These are phyloP conservation scores for Lobosporangium transversale DNA, from an alignment of 192 early-diverging fungal genomes.

Conservation along the genomic window DNA sequence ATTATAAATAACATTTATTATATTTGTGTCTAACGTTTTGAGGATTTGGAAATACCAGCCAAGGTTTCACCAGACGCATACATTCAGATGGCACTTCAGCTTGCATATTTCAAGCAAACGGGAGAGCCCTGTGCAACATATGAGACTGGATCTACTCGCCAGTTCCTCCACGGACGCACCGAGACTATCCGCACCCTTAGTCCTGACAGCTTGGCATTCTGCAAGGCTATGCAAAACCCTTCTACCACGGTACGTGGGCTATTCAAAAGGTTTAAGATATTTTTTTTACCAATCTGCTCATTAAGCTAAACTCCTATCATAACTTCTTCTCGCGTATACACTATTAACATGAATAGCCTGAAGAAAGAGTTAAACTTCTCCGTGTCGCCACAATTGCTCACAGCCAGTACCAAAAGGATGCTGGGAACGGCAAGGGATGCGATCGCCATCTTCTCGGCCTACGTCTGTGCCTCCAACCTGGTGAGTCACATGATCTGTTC, in stretches of 20 bases:
- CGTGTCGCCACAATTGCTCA: conserved; percentile 76
- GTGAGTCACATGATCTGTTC: conserved; percentile 57
- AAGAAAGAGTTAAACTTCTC: conserved; percentile 68
- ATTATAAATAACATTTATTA: too few species aligned
- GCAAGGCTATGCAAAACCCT: conserved; percentile 68
- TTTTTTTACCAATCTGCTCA: conserved; percentile 7
- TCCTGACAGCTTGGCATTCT: conserved; percentile 73
- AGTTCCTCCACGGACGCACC: conserved; percentile 85
- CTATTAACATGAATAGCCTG: conserved; percentile 50
- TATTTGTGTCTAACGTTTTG: too few species aligned
- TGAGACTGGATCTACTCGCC: conserved; percentile 85
- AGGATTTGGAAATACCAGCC: too few species aligned
- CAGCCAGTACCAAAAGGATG: conserved; percentile 68
- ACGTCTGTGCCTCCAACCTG: conserved; percentile 60
- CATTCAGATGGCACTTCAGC: conserved; percentile 87
- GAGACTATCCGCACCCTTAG: conserved; percentile 87
- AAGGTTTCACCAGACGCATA: conserved; percentile 82
- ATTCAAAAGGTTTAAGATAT: not conserved
- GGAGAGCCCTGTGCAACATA: conserved; percentile 74
- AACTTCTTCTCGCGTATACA: too few species aligned
- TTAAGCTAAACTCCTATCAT: too few species aligned
- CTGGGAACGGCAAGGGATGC: conserved; percentile 80
- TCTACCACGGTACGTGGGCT: conserved; percentile 35
- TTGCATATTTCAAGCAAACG: conserved; percentile 83
- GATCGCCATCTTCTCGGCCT: conserved; percentile 90